phyloP scores from a whole-genome alignment of 148 eudicot genomes.

The Drosera capensis region DNA sequence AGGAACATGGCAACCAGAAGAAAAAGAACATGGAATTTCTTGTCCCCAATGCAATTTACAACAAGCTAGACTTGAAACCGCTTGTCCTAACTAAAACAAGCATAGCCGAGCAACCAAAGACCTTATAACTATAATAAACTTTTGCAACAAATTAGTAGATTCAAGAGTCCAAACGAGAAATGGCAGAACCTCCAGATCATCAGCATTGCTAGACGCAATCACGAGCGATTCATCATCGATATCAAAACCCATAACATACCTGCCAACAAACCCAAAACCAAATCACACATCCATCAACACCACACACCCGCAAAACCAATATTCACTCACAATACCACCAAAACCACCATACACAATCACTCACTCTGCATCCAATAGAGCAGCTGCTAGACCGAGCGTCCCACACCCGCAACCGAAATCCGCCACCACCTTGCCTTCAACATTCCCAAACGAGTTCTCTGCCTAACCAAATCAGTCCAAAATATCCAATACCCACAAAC shows the following conservation, averaged over 20 bases:
- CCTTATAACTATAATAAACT: too few relatives aligned
- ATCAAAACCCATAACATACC: slow-evolving; percentile 76
- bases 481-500: slow-evolving; percentile 1
- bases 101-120: too few relatives aligned
- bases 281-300: slow-evolving; percentile 4
- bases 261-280: slow-evolving; percentile 16
- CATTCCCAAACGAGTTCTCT: slow-evolving; percentile 84
- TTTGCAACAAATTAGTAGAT: too few relatives aligned
- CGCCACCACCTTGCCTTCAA: slow-evolving; percentile 64
- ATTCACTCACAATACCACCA: too few relatives aligned
- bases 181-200: slow-evolving; percentile 64
- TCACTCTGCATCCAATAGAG: slow-evolving; percentile 84
- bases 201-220: slow-evolving; percentile 67
- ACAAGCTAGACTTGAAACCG: too few relatives aligned
- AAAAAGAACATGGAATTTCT: too few relatives aligned
- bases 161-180: not conserved
- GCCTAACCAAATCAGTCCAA: slow-evolving; percentile 35
- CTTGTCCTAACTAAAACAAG: too few relatives aligned
- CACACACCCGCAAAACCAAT: too few relatives aligned
- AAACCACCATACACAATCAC: too few relatives aligned
- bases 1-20: too few relatives aligned
- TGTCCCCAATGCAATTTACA: too few relatives aligned
- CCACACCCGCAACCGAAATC: slow-evolving; percentile 99
- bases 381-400: slow-evolving; percentile 84
- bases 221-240: slow-evolving; percentile 71